Base-by-base conservation (phyloP, 768 basidiomycete species). In the Trametes maxima region DNA sequence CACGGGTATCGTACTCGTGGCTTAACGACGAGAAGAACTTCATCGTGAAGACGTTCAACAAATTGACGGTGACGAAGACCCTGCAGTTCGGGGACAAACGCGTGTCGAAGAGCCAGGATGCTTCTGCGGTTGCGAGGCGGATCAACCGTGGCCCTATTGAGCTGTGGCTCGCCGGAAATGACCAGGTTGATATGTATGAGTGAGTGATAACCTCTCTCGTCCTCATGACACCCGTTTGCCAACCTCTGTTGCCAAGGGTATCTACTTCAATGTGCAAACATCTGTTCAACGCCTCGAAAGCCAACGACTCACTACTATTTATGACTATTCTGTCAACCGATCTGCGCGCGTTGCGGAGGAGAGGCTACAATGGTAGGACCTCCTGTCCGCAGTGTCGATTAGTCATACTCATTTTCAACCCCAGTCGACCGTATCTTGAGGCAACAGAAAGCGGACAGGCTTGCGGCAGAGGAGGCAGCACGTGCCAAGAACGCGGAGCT, bases 251-350 rank as follows among this genome's bases (percentile, higher is more conserved):
- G 43, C 24, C 2, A 50, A 95, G 94, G 73, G 88, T 98, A 14
- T 89, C 96, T 0, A 88, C 86, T 0, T 89, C 91, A 1, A 76
- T 98, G 33, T 94, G 92, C 71, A 86, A 87, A 17, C 71, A 90
- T 7, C 74, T 97, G 33, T 92, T 98, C 64, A 84, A 89, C 57
- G 80, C 84, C 8, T 87, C 87, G 2, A 89, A 90, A 72, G 84
- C 88, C 24, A 93, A 95, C 69, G 96, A 99, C 71, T 85, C 91
- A 0, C 78, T 99, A 7, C 72, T 98, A 8, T 89, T 98, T 66
- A 91, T 93, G 85, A 97, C 95, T 0, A 93, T 99, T 54, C 80
- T 99, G 17, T 93, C 94, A 0, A 98, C 95, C 0, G 93, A 95
- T 65, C 75, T 98, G 42, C 83, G 85, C 60, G 86, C 92, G 2